Evolutionary conservation across 495 filamentous ascomycete genomes (phyloP), one percentile per base, ranked within the genome.

Genomic region (Podospora fimiseda): DNA sequence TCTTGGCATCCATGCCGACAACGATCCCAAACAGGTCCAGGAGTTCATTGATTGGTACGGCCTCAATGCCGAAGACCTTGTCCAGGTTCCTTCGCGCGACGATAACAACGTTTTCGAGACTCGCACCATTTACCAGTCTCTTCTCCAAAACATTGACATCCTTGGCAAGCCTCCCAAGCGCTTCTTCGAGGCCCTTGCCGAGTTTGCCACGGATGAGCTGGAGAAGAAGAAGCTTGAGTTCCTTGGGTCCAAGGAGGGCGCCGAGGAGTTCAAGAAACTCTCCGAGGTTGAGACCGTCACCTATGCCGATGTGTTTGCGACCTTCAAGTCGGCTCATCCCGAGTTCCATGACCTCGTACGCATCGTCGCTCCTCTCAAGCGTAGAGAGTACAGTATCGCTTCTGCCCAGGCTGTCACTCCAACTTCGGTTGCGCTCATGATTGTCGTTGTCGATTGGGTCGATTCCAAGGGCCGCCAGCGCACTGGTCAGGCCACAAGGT

Each of bases 331-430:
- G 27, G 94, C 93, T 14, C 91, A 86, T 63, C 93, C 92, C 3
- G 74, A 76, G 52, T 94, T 97, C 80, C 83, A 90, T 62, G 91
- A 98, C 63, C 86, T 98, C 53, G 84, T 87, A 48, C 85, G 86
- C 58, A 88, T 98, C 49, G 85, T 98, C 46, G 80, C 78, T 47
- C 94, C 93, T 7, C 80, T 95, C 73, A 98, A 97, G 79, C 88
- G 93, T 47, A 82, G 93, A 49, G 93, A 98, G 70, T 98, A 98
- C 81, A 94, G 88, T 19, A 96, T 98, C 59, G 94, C 93, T 23
- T 96, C 92, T 9, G 89, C 88, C 45, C 93, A 97, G 72, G 89
- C 89, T 56, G 91, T 95, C 6, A 88, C 87, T 2, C 91, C 93
- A 2, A 88, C 77, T 57, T 82, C 79, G 55, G 89, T 98, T 44